phyloP scores from a whole-genome alignment of 345 rosid species.

The Dimocarpus longan region DNA sequence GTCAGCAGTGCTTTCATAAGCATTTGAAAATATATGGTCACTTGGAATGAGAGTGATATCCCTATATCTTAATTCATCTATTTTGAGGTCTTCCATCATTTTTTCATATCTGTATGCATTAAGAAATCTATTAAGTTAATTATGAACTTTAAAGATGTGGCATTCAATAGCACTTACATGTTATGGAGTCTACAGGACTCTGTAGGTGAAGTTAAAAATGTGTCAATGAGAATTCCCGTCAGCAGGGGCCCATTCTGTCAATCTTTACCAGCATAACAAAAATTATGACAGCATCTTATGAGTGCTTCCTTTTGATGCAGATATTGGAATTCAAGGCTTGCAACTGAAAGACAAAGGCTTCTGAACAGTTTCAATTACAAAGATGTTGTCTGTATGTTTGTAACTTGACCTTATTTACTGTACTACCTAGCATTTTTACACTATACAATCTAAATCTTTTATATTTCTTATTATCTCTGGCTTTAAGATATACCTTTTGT shows the following conservation, averaged over 20 bases:
- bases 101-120: neutral
- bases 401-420: conserved; percentile 22
- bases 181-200: neutral
- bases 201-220: neutral
- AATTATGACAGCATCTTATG: neutral
- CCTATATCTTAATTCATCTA: neutral
- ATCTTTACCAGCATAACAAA: neutral
- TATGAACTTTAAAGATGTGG: neutral
- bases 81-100: neutral
- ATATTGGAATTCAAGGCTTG: conserved; percentile 95
- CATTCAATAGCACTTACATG: neutral
- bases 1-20: neutral
- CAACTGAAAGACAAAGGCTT: conserved; percentile 85
- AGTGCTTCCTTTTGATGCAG: conserved; percentile 41
- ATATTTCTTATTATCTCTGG: neutral
- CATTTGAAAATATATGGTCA: neutral
- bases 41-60: neutral
- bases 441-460: conserved; percentile 11
- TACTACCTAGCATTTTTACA: neutral
- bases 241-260: neutral
- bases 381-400: conserved; percentile 81
- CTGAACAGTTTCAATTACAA: conserved; percentile 53
- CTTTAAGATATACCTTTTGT: neutral
- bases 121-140: neutral
- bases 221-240: conserved; percentile 3